These are phyloP conservation scores for Xylaria sp. DNA, from an alignment of 2,329 filamentous ascomycete species.

Conservation along the genomic window DNA sequence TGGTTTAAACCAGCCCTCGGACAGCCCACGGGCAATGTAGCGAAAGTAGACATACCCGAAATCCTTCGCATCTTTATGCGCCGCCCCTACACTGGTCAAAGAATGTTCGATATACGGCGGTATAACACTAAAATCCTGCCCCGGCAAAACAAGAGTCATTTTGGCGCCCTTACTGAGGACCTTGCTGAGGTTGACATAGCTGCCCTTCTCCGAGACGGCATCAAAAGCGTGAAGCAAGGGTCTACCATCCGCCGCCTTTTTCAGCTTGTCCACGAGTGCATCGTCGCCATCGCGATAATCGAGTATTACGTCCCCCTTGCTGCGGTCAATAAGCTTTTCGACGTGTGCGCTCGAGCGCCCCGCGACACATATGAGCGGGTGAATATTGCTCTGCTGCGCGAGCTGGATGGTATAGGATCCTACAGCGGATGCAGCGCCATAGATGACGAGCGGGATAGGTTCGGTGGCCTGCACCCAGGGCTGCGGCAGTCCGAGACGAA, in stretches of 20 bases:
- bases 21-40: conserved; percentile 51
- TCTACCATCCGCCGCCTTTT: conserved; percentile 53
- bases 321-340: conserved; percentile 61
- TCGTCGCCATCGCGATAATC: conserved; percentile 70
- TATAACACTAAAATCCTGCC: conserved; percentile 46
- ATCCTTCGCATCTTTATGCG: conserved; percentile 44
- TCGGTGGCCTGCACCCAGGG: conserved; percentile 58
- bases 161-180: conserved; percentile 55
- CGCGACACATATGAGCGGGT: conserved; percentile 70
- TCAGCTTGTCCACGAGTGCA: conserved; percentile 57
- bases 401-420: conserved; percentile 70
- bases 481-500: conserved; percentile 58
- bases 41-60: conserved; percentile 52
- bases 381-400: conserved; percentile 64
- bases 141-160: conserved; percentile 54
- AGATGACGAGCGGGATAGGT: conserved; percentile 58
- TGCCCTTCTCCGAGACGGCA: conserved; percentile 65
- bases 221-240: conserved; percentile 66
- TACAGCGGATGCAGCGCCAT: conserved; percentile 67
- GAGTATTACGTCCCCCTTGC: conserved; percentile 67
- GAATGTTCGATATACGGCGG: conserved; percentile 42
- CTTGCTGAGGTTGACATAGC: conserved; percentile 57
- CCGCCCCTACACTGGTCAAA: conserved; percentile 41
- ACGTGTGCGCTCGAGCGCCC: conserved; percentile 64
- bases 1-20: conserved; percentile 55